Conservation (phyloP, 495 filamentous ascomycete genomes). For the Venustampulla echinocandica region DNA sequence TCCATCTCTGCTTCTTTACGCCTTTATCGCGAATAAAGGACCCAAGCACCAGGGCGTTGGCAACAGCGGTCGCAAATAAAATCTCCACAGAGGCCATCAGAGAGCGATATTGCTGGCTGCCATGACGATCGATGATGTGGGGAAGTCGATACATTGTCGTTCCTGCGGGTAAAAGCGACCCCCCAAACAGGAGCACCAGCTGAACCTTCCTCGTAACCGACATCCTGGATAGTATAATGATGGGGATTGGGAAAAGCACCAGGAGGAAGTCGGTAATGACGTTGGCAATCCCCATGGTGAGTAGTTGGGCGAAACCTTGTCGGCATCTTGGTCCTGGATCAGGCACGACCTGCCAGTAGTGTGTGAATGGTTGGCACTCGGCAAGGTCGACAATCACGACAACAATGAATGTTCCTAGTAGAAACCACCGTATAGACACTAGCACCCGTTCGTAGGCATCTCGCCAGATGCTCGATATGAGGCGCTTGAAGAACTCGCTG, state of each 20-base stretch:
- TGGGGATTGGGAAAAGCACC: constrained; percentile 78
- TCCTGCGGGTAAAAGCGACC: constrained; percentile 67
- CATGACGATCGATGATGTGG: constrained; percentile 51
- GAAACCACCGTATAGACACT: constrained; percentile 60
- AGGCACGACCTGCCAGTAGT: constrained; percentile 89
- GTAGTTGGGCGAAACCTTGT: constrained; percentile 71
- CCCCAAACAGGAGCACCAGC: constrained; percentile 67
- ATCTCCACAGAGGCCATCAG: constrained; percentile 71
- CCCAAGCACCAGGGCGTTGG: constrained; percentile 71
- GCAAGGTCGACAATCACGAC: constrained; percentile 71
- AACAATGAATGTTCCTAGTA: constrained; percentile 66
- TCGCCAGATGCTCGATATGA: constrained; percentile 45
- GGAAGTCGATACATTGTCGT: constrained; percentile 73
- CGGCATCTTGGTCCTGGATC: constrained; percentile 82
- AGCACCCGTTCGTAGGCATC: constrained; percentile 59
- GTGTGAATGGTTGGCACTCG: constrained; percentile 76
- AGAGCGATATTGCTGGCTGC: constrained; percentile 65
- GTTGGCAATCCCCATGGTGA: constrained; percentile 81
- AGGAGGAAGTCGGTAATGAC: constrained; percentile 82
- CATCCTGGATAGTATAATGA: constrained; percentile 70
- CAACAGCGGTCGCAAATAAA: constrained; percentile 64
- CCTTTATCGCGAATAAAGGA: constrained; percentile 75
- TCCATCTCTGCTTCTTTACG: constrained; percentile 68
- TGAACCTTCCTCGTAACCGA: constrained; percentile 51
- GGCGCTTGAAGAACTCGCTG: constrained; percentile 79